Evolutionary conservation across 192 early-diverging fungal genomes (phyloP).

Genomic region (Geranomyces michiganensis): DNA sequence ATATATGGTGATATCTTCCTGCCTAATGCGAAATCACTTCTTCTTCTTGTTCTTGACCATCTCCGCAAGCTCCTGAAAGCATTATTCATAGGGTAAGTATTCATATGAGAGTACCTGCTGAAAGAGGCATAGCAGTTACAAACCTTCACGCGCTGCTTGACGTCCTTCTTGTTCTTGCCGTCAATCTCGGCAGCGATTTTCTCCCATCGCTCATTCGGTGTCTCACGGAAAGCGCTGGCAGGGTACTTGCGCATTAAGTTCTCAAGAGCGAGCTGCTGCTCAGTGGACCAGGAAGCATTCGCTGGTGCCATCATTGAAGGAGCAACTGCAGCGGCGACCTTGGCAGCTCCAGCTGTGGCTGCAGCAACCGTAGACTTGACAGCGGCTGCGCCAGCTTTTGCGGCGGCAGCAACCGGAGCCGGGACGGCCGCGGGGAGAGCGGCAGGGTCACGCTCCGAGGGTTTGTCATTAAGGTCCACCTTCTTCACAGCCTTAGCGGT

Average conservation of each 20-base stretch:
- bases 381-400: conserved; percentile 12
- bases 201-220: conserved; percentile 55
- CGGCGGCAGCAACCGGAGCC: conserved; percentile 8
- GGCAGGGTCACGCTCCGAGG: conserved; percentile 30
- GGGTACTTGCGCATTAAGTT: conserved; percentile 52
- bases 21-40: neutral
- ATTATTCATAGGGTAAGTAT: neutral
- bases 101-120: neutral
- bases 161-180: conserved; percentile 54
- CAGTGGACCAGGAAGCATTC: conserved; percentile 45
- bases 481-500: conserved; percentile 34
- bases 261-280: conserved; percentile 52
- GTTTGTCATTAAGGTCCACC: conserved; percentile 38
- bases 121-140: neutral
- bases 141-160: conserved; percentile 55
- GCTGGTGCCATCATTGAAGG: conserved; percentile 32
- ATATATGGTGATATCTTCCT: too few relatives aligned
- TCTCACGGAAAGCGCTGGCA: conserved; percentile 38
- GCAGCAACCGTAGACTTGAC: conserved; percentile 4
- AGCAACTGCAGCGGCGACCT: neutral
- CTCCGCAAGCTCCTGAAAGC: conserved; percentile 42
- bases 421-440: conserved; percentile 14
- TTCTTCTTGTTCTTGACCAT: conserved; percentile 45
- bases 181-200: conserved; percentile 49
- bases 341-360: conserved; percentile 17